Evolutionary conservation across 345 rosid genomes (phyloP).

Genomic region (Camelina laxa): DNA sequence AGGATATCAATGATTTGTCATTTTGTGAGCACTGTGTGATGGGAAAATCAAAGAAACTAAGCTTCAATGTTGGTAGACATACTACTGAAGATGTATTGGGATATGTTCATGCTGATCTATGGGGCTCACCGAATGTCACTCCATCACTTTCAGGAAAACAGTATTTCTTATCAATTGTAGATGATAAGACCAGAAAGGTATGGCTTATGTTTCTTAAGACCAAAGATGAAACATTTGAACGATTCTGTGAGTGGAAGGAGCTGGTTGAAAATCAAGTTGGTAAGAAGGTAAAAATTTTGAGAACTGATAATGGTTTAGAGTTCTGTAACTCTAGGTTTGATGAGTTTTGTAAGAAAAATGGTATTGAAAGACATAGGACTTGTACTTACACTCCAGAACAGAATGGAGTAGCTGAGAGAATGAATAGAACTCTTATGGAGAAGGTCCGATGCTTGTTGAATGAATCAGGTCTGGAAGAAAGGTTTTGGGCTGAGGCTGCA

Average conservation of each 20-base stretch:
- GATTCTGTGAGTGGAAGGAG: background rate
- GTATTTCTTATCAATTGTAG: background rate
- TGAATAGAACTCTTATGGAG: background rate
- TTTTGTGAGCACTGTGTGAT: background rate
- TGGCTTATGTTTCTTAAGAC: background rate
- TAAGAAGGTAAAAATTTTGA: background rate
- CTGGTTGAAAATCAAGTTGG: background rate
- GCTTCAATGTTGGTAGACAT: background rate
- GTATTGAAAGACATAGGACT: background rate
- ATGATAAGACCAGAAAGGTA: background rate
- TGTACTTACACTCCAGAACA: background rate
- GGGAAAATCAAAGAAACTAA: background rate
- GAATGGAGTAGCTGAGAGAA: background rate
- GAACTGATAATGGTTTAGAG: background rate
- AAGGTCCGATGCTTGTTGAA: background rate
- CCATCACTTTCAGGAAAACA: background rate
- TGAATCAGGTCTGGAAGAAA: background rate
- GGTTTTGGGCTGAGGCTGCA: background rate
- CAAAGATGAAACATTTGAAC: background rate
- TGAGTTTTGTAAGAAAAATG: background rate
- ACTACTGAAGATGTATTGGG: rapidly evolving
- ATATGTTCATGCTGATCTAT: background rate
- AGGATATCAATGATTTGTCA: no score
- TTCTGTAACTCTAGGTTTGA: background rate
- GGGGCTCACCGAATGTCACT: background rate